Evolutionary conservation across 2,329 filamentous ascomycete genomes (phyloP), one percentile per base, ranked within the genome.

Genomic region (Arthrinium puccinioides): DNA sequence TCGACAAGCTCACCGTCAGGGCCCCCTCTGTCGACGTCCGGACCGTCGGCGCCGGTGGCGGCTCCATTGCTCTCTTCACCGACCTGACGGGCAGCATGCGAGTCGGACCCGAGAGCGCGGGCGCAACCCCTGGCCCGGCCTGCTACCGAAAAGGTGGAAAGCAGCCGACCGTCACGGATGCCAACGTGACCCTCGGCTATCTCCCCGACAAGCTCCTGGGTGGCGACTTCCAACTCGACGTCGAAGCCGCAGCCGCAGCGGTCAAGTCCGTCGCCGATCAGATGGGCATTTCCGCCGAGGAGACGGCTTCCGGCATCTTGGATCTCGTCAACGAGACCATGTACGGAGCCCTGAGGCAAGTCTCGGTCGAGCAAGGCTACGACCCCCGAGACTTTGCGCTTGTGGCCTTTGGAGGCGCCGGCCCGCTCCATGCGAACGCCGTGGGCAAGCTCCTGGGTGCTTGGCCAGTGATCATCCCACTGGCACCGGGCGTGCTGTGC

Each of bases 391-490:
- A 71, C 26, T 72, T 72, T 45, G 66, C 68, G 4, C 55, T 72
- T 4, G 68, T 72, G 6, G 67, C 65, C 1, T 70, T 71, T 41
- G 69, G 69, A 21, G 69, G 69, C 35, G 69, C 67, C 16, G 69
- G 69, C 0, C 69, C 69, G 14, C 54, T 72, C n/a, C 68, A 71
- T 42, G 68, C 64, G 4, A 72, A 71, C 36, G 63, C 66, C 4
- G 55, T 72, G 2, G 69, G 68, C 16, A 61, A 69, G 44, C 57
- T 72, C 2, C 57, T 72, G 5, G 64, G 66, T 1, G 64, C 67
- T 3, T 72, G 64, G 63, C 68, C 68, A 5, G 66, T 72, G n/a
- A 70, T 72, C n/a, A 55, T 72, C 3, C 69, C 69, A 9, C 66
- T 64, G 2, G 66, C 66, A 2, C 69, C 69, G 5, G 69, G 68